Evolutionary conservation across 345 rosid species (phyloP).

Genomic region (Acer yangbiense): DNA sequence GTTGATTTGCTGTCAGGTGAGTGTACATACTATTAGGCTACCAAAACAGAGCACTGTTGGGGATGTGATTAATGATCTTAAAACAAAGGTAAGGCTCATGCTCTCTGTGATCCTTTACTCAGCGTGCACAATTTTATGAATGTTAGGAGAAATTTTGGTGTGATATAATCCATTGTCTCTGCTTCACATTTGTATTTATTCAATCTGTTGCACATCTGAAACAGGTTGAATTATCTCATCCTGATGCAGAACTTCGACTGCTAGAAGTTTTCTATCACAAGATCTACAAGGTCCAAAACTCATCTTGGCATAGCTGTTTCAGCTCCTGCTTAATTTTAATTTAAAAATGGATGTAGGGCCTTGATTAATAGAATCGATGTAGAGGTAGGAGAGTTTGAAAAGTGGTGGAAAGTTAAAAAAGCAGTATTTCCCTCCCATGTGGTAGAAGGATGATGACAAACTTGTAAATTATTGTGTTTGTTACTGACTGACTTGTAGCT

Average conservation of each 20-base stretch:
- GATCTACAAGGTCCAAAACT: conserved; percentile 74
- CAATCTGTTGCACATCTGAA: conserved; percentile 22
- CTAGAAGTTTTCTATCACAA: conserved; percentile 94
- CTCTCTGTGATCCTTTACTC: not conserved
- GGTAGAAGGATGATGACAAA: not conserved
- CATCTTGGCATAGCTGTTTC: not conserved
- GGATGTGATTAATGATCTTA: conserved; percentile 89
- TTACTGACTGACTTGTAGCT: not conserved
- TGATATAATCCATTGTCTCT: conserved; percentile 5
- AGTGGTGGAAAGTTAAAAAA: not conserved
- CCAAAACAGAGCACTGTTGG: conserved; percentile 94
- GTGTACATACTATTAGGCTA: conserved; percentile 79
- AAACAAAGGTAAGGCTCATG: conserved; percentile 61
- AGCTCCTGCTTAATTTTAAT: not conserved
- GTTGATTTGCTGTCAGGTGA: conserved; percentile 54
- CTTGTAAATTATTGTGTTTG: not conserved
- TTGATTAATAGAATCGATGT: not conserved
- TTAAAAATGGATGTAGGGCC: not conserved
- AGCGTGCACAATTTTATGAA: conserved; percentile 17
- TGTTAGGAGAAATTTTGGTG: not conserved
- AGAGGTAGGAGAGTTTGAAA: not conserved
- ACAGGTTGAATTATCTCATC: conserved; percentile 92
- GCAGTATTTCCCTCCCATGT: not conserved
- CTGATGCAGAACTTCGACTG: conserved; percentile 87
- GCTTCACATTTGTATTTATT: conserved; percentile 11